A percentile compares a stretch with the other conserved stretches of the same genome.
Evolutionary conservation across 306 rosid genomes (phyloP).

Genomic region (Oemleria cerasiformis): DNA sequence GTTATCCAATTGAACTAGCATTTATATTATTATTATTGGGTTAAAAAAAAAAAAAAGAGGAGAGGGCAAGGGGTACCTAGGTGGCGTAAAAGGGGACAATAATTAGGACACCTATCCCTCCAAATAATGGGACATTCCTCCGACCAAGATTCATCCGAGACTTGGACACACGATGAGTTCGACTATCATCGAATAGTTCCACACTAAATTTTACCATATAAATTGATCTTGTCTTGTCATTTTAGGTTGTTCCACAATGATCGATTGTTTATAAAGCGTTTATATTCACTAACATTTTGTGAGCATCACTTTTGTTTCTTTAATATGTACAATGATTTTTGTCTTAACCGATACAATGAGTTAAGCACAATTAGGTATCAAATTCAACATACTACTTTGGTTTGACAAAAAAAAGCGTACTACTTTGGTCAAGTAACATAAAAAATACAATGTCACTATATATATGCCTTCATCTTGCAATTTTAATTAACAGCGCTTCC

Average conservation of each 20-base stretch:
- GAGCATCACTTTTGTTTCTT: too few relatives aligned
- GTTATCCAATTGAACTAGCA: background rate
- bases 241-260: background rate
- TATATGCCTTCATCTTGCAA: too few relatives aligned
- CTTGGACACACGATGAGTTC: background rate
- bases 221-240: background rate
- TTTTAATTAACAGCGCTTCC: too few relatives aligned
- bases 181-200: background rate
- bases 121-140: slow-evolving; percentile 10
- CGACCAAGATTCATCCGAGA: background rate
- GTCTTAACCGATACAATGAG: too few relatives aligned
- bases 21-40: background rate
- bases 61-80: background rate
- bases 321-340: too few relatives aligned
- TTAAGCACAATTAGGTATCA: too few relatives aligned
- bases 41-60: background rate
- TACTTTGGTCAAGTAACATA: too few relatives aligned
- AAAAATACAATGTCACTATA: too few relatives aligned
- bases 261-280: background rate
- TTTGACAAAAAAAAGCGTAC: too few relatives aligned
- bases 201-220: background rate
- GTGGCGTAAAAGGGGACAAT: background rate
- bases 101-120: slow-evolving; percentile 9
- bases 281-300: background rate
- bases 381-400: too few relatives aligned